Evolutionary conservation across 1,284 basidiomycete genomes (phyloP), one percentile per base, ranked within the genome.

Genomic region (Lentinula novae-zelandiae): DNA sequence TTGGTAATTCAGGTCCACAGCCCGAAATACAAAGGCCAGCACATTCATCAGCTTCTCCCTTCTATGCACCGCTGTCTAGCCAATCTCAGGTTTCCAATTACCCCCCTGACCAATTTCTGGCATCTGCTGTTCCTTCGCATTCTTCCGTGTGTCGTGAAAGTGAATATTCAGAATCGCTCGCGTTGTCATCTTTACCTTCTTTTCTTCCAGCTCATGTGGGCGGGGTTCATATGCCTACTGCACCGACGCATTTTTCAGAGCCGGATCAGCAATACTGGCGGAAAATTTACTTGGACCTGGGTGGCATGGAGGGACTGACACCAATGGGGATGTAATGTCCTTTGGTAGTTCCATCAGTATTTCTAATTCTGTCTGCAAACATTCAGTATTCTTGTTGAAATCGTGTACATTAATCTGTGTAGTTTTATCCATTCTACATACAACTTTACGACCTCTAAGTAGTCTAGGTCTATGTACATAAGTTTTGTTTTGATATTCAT

Each of bases 241-340:
- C 72, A 34, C 72, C 76, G 17, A 74, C 75, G 39, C 76, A 79
- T 56, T 73, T 78, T 38, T 75, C 82, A 6, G 76, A 83, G 64
- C 76, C 79, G 39, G 86, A 89, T 67, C 79, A 79, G 15, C 75
- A 82, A 53, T 90, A 90, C 71, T 89, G 85, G 79, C 82, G 82
- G 65, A 82, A 82, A 61, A 89, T 90, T 85, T 82, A 88, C 65
- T 72, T 82, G 57, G 87, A 89, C 64, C 77, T 89, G 22, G 88
- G 89, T 17, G 85, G 82, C 64, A 81, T 39, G 79, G 78, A 60
- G 68, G 69, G 51, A 74, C 27, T 27, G 27, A 27, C 27, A 4
- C 27, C 27, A 27, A 70, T 27, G 57, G 48, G 33, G 39, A 27
- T 27, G 33, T 69, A 68, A 54, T 50, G 27, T 27, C 17, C 15